A percentile compares a stretch with the other conserved stretches of the same genome.
These are phyloP conservation scores for Cryptococcus amylolentus DNA, from an alignment of 1,284 basidiomycete genomes.

Conservation along the genomic window DNA sequence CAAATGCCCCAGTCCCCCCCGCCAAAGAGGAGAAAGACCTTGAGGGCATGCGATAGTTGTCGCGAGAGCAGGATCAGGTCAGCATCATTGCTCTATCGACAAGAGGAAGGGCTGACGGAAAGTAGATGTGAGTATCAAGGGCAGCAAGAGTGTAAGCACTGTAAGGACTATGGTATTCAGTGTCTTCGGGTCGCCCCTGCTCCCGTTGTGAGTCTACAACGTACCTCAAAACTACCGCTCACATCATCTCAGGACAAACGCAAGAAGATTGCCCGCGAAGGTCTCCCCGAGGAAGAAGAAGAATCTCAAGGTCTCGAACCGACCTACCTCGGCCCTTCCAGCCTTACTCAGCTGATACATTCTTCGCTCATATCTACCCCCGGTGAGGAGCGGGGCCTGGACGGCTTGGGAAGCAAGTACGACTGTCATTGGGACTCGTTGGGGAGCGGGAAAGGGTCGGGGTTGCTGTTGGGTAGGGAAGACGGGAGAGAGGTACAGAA, in stretches of 20 bases:
- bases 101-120: too few relatives aligned
- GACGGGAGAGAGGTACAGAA: background rate
- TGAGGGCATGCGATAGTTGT: constrained; percentile 7
- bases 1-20: background rate
- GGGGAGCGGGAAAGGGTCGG: background rate
- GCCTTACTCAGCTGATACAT: constrained; percentile 6
- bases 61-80: constrained; percentile 8
- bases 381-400: background rate
- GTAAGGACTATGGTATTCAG: constrained; percentile 4
- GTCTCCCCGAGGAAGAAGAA: background rate
- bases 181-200: constrained; percentile 6
- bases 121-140: constrained; percentile 5
- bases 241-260: constrained; percentile 1
- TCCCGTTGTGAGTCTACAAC: background rate
- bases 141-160: constrained; percentile 1
- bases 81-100: background rate
- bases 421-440: constrained; percentile 5
- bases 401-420: constrained; percentile 1
- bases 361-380: background rate
- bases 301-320: constrained; percentile 9
- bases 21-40: constrained; percentile 5
- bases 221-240: background rate
- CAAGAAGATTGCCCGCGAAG: background rate
- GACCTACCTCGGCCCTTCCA: constrained; percentile 5
- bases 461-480: constrained; percentile 2